Evolutionary conservation across 2,329 filamentous ascomycete species (phyloP).

Genomic region (Hypoxylon sp.): DNA sequence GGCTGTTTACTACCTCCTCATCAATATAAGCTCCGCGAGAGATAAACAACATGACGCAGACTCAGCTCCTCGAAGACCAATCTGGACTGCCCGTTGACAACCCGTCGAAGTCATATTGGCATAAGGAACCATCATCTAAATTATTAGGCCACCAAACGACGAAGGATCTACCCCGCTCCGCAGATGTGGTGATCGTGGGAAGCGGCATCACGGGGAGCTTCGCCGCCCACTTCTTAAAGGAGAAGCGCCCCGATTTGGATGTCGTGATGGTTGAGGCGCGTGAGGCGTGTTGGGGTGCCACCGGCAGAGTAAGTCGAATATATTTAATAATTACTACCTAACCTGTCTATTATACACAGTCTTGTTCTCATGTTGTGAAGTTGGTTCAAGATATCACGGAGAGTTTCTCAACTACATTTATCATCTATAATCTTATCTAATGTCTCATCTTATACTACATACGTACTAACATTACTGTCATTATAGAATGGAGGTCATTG

Average conservation of each 20-base stretch:
- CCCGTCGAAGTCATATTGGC: constrained; percentile 77
- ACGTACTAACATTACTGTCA: constrained; percentile 17
- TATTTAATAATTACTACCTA: not conserved
- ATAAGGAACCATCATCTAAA: constrained; percentile 69
- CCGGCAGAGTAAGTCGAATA: constrained; percentile 69
- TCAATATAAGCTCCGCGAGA: no score
- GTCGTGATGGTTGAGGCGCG: constrained; percentile 80
- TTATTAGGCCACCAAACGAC: constrained; percentile 76
- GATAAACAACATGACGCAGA: constrained; percentile 25
- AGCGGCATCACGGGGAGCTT: constrained; percentile 81
- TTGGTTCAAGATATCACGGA: no score
- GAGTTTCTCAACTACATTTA: not conserved
- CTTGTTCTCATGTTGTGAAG: no score
- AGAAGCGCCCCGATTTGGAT: constrained; percentile 54
- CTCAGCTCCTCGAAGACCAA: constrained; percentile 44
- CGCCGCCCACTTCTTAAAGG: constrained; percentile 69
- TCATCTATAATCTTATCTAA: not conserved
- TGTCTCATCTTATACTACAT: constrained; percentile 6
- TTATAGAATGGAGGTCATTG: constrained; percentile 75
- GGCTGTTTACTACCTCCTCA: no score
- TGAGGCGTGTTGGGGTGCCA: constrained; percentile 85
- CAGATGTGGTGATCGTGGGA: constrained; percentile 76
- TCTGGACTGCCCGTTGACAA: constrained; percentile 67
- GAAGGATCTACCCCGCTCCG: constrained; percentile 64
- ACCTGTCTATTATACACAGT: no score